Base-by-base conservation (phyloP, 2,329 filamentous ascomycete genomes). In the Hymenotorrendiella dingleyae region DNA sequence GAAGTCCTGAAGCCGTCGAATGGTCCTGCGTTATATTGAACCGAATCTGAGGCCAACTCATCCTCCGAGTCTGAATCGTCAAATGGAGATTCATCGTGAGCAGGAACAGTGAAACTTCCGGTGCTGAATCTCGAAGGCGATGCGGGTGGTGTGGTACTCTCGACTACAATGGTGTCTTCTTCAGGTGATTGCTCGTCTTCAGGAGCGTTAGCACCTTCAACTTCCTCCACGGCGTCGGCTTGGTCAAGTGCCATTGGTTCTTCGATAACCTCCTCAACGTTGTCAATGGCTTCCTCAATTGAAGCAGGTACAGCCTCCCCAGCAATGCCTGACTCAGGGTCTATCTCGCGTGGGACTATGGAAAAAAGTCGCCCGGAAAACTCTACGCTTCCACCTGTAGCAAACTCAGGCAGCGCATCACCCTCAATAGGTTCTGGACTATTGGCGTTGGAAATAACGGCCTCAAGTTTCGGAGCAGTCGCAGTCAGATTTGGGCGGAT, bases 1-100 rank as follows among this genome's bases (percentile, higher is more conserved):
- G 62, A 48, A 46, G 43, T 56, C 46, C 42, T 61, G 56, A 42
- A 57, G 26, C 45, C 47, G 17, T 38, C 23, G 7, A 59, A 45
- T 32, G 49, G 52, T 39, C 45, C 52, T 45, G 28, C 53, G 27
- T 41, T 53, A 38, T 47, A 55, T 49, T 47, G 58, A 59, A 49
- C 54, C 47, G 49, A 49, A 9, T 53, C 61, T 20, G 58, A 46
- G 37, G 66, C 56, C 47, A 67, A 61, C 47, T 80, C 75, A 38
- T 78, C 74, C 27, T 80, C 76, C 0, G 72, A 76, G 4, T 80
- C 76, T 0, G 70, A 73, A n/a, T 71, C 66, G 9, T 30, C 12
- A 11, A 67, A 68, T 3, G 67, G 65, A 32, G 67, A 60, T 4
- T 72, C 54, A 24, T 76, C 70, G 52, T 71, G 70, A 11, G 70